phyloP scores from a whole-genome alignment of 1,284 basidiomycete genomes.

The Phellopilus nigrolimitatus region DNA sequence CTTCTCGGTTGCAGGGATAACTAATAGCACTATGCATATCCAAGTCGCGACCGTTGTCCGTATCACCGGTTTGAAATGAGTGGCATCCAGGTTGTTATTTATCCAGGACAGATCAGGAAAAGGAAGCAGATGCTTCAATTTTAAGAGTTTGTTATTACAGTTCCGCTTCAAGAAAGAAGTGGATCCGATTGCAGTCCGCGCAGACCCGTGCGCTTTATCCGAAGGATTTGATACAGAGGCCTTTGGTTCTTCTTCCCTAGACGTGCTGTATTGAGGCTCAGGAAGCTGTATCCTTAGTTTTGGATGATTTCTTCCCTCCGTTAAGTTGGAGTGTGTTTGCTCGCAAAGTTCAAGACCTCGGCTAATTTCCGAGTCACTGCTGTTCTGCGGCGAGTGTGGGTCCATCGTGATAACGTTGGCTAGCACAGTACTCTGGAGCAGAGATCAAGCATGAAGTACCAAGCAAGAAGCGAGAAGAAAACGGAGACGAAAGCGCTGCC shows the following conservation, averaged over 20 bases:
- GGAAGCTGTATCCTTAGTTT: constrained; percentile 6
- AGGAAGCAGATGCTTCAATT: background rate
- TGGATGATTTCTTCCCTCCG: too few species aligned
- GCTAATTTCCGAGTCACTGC: too few species aligned
- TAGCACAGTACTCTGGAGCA: too few species aligned
- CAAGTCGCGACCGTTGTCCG: constrained; percentile 28
- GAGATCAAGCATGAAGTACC: too few species aligned
- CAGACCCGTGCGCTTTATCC: background rate
- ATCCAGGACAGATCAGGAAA: constrained; percentile 6
- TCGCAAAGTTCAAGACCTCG: too few species aligned
- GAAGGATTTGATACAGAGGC: background rate
- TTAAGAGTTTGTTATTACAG: background rate
- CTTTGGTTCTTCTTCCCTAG: background rate
- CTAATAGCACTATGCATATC: constrained; percentile 29
- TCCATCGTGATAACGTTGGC: too few species aligned
- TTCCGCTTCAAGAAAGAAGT: too few species aligned
- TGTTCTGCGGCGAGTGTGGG: too few species aligned
- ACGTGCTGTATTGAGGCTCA: background rate
- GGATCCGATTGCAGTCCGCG: background rate
- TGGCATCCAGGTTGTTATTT: constrained; percentile 14
- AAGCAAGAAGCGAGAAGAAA: too few species aligned
- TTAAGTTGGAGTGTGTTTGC: too few species aligned
- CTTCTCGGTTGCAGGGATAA: constrained; percentile 25
- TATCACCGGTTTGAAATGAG: constrained; percentile 28
- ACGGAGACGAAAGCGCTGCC: too few species aligned